A percentile compares a stretch with the other conserved stretches of the same genome.
Conservation (phyloP, 805 yeast species). For the Yamadazyma takamatsuzukensis region DNA sequence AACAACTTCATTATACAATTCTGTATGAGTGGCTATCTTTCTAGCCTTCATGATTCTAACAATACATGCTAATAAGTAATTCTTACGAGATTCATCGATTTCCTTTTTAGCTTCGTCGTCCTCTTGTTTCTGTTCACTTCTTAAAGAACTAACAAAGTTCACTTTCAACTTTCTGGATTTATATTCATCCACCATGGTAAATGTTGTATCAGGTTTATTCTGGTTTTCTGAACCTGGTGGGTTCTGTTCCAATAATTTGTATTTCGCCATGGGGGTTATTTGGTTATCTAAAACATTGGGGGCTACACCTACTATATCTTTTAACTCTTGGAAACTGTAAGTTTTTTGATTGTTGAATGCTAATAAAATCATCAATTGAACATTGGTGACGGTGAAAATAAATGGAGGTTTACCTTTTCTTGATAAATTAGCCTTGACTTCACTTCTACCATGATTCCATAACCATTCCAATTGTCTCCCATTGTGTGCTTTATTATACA, state of each 20-base stretch:
- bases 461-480: constrained; percentile 94
- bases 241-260: constrained; percentile 63
- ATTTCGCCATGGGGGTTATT: constrained; percentile 73
- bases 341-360: constrained; percentile 74
- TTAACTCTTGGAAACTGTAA: constrained; percentile 57
- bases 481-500: constrained; percentile 71
- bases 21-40: constrained; percentile 72
- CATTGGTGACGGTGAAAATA: constrained; percentile 74
- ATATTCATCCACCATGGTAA: constrained; percentile 75
- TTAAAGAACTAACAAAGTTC: constrained; percentile 64
- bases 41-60: constrained; percentile 96
- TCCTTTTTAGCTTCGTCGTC: constrained; percentile 73
- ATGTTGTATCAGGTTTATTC: constrained; percentile 46
- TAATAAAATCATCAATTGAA: constrained; percentile 80
- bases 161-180: constrained; percentile 80
- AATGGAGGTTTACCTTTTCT: constrained; percentile 81
- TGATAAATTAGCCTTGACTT: constrained; percentile 79
- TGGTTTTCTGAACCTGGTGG: constrained; percentile 60
- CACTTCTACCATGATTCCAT: constrained; percentile 93
- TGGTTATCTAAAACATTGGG: constrained; percentile 68
- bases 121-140: constrained; percentile 55
- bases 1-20: constrained; percentile 81
- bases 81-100: constrained; percentile 80
- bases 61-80: constrained; percentile 86
- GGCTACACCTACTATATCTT: constrained; percentile 65